These are phyloP conservation scores for Lonicera japonica DNA, from an alignment of 129 eudicot species.

Conservation along the genomic window DNA sequence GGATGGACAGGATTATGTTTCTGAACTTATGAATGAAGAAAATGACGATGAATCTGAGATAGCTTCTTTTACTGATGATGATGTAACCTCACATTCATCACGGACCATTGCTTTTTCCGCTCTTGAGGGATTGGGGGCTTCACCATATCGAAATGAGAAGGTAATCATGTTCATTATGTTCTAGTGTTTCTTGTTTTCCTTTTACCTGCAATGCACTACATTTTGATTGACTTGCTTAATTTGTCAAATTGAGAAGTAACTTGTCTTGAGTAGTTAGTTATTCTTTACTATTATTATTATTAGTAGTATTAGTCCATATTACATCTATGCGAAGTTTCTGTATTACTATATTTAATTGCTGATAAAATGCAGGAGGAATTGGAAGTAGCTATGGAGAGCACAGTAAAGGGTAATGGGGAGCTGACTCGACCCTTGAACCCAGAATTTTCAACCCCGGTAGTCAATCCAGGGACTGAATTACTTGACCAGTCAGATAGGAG, in stretches of 20 bases:
- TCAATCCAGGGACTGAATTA: too few species aligned
- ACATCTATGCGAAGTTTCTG: neutral
- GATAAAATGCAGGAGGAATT: constrained; percentile 48
- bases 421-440: constrained; percentile 15
- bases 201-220: neutral
- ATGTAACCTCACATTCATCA: constrained; percentile 48
- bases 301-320: neutral
- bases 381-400: constrained; percentile 10
- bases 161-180: constrained; percentile 20
- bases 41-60: constrained; percentile 56
- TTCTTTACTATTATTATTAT: too few species aligned
- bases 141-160: constrained; percentile 41
- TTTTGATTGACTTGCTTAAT: constrained; percentile 4
- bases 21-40: constrained; percentile 42
- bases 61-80: constrained; percentile 73
- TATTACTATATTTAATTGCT: neutral
- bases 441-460: too few species aligned
- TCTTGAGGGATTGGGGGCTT: constrained; percentile 26
- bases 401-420: constrained; percentile 18
- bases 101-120: constrained; percentile 33
- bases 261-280: neutral
- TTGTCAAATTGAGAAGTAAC: constrained; percentile 1
- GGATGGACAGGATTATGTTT: constrained; percentile 42
- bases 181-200: neutral
- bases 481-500: constrained; percentile 15